Conservation (phyloP, 1,284 basidiomycete species). For the Chalciporus sp. region DNA sequence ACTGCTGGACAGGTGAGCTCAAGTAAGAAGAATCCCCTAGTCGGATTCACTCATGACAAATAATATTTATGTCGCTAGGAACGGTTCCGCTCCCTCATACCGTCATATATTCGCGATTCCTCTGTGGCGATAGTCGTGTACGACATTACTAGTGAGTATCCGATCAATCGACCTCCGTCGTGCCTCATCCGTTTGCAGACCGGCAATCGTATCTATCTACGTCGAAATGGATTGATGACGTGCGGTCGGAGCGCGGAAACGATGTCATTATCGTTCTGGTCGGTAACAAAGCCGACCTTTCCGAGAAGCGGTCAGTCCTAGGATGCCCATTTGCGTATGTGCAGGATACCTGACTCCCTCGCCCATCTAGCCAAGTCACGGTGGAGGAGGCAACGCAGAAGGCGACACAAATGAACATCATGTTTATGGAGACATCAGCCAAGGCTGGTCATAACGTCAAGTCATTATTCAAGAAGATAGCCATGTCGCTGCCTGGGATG, state of each 20-base stretch:
- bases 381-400: slow-evolving; percentile 95
- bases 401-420: slow-evolving; percentile 90
- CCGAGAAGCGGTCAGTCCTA: slow-evolving; percentile 77
- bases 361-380: slow-evolving; percentile 85
- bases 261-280: slow-evolving; percentile 99
- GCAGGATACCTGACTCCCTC: slow-evolving; percentile 9
- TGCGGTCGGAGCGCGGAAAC: slow-evolving; percentile 94
- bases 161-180: not conserved
- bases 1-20: slow-evolving; percentile 88
- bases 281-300: slow-evolving; percentile 98
- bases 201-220: slow-evolving; percentile 97
- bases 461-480: slow-evolving; percentile 98
- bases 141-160: slow-evolving; percentile 90
- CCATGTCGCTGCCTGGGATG: slow-evolving; percentile 96
- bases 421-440: slow-evolving; percentile 99
- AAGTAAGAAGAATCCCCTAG: not conserved
- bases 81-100: slow-evolving; percentile 96
- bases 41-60: slow-evolving; percentile 6
- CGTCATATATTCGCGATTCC: slow-evolving; percentile 98
- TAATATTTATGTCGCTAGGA: slow-evolving; percentile 57
- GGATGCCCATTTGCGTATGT: slow-evolving; percentile 19
- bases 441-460: slow-evolving; percentile 99
- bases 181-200: slow-evolving; percentile 51
- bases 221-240: slow-evolving; percentile 99
- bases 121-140: slow-evolving; percentile 98